Percentiles rank a stretch among this genome's conserved stretches.
Conservation (phyloP, 1,284 basidiomycete species). For the Gymnopus androsaceus region DNA sequence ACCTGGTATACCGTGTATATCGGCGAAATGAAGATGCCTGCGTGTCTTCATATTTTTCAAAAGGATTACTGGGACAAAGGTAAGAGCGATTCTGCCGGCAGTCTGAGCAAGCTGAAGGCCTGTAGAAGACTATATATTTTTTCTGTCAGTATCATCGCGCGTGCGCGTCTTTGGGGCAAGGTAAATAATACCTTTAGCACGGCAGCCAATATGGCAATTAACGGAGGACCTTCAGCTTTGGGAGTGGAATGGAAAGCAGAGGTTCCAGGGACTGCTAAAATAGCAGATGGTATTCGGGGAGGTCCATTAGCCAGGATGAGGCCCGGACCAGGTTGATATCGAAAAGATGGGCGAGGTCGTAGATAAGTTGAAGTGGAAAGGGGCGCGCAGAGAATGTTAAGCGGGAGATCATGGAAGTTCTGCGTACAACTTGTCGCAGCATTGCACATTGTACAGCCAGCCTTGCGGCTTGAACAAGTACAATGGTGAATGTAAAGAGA, state of each 20-base stretch:
- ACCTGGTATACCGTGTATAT: slow-evolving; percentile 49
- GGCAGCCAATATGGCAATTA: slow-evolving; percentile 38
- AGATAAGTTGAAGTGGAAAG: slow-evolving; percentile 1
- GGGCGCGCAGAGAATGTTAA: not conserved
- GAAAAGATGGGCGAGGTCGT: slow-evolving; percentile 1
- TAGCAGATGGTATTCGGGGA: not conserved
- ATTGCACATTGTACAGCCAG: slow-evolving; percentile 26
- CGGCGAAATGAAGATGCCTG: slow-evolving; percentile 54
- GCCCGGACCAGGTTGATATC: slow-evolving; percentile 12
- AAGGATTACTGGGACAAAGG: slow-evolving; percentile 67
- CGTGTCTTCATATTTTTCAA: slow-evolving; percentile 55
- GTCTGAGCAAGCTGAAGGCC: slow-evolving; percentile 67
- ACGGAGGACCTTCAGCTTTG: slow-evolving; percentile 26
- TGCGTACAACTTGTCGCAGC: slow-evolving; percentile 25
- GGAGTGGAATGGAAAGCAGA: slow-evolving; percentile 42
- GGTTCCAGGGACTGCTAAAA: slow-evolving; percentile 1
- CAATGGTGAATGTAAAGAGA: not conserved
- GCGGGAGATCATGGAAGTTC: slow-evolving; percentile 4
- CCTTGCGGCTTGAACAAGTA: slow-evolving; percentile 5
- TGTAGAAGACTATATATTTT: slow-evolving; percentile 45
- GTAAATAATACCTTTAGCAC: slow-evolving; percentile 41
- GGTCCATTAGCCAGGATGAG: slow-evolving; percentile 12
- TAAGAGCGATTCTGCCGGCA: slow-evolving; percentile 67
- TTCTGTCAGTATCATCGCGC: not conserved
- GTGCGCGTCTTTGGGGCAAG: not conserved